Evolutionary conservation across 2,329 filamentous ascomycete species (phyloP).

Genomic region (Arthrocladium fulminans): DNA sequence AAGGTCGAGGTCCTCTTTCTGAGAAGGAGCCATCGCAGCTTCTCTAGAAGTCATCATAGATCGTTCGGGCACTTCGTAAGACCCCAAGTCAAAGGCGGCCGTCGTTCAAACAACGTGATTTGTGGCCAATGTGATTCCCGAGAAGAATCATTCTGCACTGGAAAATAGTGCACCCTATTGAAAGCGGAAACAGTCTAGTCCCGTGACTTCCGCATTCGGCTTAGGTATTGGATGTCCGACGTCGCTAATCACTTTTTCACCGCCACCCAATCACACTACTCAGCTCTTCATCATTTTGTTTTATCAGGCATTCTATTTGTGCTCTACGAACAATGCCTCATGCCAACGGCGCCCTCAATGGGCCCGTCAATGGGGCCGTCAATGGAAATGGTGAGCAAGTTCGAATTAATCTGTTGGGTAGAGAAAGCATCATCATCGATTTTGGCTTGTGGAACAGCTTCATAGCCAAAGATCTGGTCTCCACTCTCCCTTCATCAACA

Average conservation of each 20-base stretch:
- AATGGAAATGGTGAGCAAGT: constrained; percentile 19
- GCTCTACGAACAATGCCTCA: constrained; percentile 7
- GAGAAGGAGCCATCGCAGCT: no score
- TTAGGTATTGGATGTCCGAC: background rate
- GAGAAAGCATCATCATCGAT: constrained; percentile 84
- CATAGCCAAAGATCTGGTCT: constrained; percentile 70
- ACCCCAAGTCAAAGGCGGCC: no score
- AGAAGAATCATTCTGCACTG: no score
- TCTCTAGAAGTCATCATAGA: no score
- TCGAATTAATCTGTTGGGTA: constrained; percentile 71
- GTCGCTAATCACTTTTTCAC: constrained; percentile 7
- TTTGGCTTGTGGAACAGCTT: constrained; percentile 81
- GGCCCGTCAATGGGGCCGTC: constrained; percentile 14
- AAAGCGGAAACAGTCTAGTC: background rate
- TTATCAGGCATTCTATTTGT: background rate
- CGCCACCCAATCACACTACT: constrained; percentile 7
- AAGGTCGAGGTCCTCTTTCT: background rate
- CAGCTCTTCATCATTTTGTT: background rate
- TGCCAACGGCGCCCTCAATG: constrained; percentile 6
- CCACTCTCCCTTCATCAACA: constrained; percentile 71
- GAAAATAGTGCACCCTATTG: no score
- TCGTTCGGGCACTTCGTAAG: no score
- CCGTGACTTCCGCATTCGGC: background rate
- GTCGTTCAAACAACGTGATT: no score
- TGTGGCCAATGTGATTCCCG: no score